Percentiles rank a stretch among this genome's conserved stretches.
These are phyloP conservation scores for Sanghuangporus sanghuang DNA, from an alignment of 1,284 basidiomycete species.

Conservation along the genomic window DNA sequence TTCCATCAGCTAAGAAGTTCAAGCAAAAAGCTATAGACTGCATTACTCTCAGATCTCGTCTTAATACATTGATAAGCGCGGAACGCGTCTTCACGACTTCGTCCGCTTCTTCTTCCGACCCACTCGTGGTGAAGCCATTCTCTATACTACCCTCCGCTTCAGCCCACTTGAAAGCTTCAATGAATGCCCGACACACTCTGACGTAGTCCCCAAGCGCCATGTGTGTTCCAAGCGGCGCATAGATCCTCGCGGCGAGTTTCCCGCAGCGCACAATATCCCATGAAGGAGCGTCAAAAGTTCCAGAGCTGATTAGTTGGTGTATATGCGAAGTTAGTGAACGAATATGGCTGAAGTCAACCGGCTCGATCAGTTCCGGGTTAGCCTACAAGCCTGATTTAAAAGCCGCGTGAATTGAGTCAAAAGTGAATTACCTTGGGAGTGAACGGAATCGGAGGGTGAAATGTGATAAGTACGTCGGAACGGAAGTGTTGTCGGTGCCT, in stretches of 20 bases:
- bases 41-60: constrained; percentile 56
- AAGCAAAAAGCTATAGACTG: not conserved
- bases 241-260: constrained; percentile 72
- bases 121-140: constrained; percentile 19
- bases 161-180: constrained; percentile 65
- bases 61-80: constrained; percentile 38
- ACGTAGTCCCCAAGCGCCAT: constrained; percentile 81
- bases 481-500: constrained; percentile 71
- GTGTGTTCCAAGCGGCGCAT: constrained; percentile 75
- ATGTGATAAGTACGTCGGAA: constrained; percentile 81
- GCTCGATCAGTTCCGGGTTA: constrained; percentile 66
- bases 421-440: constrained; percentile 48
- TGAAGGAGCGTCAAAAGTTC: constrained; percentile 76
- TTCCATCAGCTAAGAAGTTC: not conserved
- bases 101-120: constrained; percentile 25
- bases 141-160: constrained; percentile 20
- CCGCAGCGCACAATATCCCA: constrained; percentile 74
- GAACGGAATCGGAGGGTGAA: constrained; percentile 69
- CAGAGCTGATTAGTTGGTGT: constrained; percentile 63
- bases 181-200: constrained; percentile 64
- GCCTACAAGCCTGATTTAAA: constrained; percentile 33
- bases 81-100: constrained; percentile 21
- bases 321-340: constrained; percentile 58
- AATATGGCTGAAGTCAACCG: constrained; percentile 57
- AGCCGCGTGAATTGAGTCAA: constrained; percentile 7